Percentiles rank a stretch among this genome's conserved stretches.
Evolutionary conservation across 345 rosid genomes (phyloP).

Genomic region (Pistacia integerrima): DNA sequence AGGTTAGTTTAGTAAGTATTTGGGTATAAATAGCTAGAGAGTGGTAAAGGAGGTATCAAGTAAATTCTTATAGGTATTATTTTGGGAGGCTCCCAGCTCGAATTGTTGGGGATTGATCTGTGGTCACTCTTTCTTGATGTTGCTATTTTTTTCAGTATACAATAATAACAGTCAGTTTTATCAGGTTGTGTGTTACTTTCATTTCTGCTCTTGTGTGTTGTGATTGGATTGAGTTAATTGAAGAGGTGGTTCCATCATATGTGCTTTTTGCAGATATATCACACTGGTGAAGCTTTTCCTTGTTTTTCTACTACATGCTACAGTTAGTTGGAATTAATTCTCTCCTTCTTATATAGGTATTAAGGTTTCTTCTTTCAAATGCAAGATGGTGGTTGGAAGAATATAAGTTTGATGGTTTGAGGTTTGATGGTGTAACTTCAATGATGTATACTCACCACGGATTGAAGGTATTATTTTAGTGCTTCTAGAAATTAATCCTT

Average conservation of each 20-base stretch:
- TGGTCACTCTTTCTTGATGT: no score
- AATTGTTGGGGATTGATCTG: no score
- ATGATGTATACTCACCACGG: slow-evolving; percentile 99
- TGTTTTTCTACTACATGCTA: slow-evolving; percentile 15
- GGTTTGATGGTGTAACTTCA: slow-evolving; percentile 98
- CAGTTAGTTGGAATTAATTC: slow-evolving; percentile 14
- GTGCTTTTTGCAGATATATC: slow-evolving; percentile 14
- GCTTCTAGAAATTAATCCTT: slow-evolving; percentile 7
- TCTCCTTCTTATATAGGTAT: slow-evolving; percentile 51
- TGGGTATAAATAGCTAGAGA: no score
- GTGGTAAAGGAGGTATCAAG: no score
- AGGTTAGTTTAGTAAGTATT: no score
- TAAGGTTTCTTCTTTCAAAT: slow-evolving; percentile 87
- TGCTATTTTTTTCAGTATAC: no score
- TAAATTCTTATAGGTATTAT: no score
- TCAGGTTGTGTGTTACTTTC: no score
- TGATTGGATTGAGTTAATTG: no score
- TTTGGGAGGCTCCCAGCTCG: no score
- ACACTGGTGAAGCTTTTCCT: slow-evolving; percentile 10
- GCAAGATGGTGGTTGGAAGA: slow-evolving; percentile 99
- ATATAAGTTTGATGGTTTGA: slow-evolving; percentile 90
- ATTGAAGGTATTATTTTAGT: slow-evolving; percentile 53
- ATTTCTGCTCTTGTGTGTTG: no score
- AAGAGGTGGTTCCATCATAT: background rate
- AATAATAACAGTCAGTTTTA: no score